A percentile compares a stretch with the other conserved stretches of the same genome.
Evolutionary conservation across 2,329 filamentous ascomycete species (phyloP).

Genomic region (Bisporella sp.): DNA sequence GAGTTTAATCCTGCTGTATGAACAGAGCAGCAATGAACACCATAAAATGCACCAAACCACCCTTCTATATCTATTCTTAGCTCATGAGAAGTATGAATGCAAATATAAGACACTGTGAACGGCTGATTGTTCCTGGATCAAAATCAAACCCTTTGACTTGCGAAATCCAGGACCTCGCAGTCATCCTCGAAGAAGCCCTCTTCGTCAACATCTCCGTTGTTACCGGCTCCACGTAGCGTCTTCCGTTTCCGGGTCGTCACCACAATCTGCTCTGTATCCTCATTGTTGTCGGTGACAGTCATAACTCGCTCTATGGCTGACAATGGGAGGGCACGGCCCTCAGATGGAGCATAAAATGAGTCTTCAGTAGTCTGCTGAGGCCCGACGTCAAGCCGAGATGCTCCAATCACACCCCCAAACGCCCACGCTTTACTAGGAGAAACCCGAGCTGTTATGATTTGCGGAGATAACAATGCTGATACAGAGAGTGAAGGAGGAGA

Average conservation of each 20-base stretch:
- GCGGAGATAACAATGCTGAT: slow-evolving; percentile 19
- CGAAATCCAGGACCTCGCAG: slow-evolving; percentile 86
- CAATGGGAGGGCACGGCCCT: slow-evolving; percentile 52
- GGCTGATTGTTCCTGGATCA: no score
- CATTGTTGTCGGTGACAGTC: slow-evolving; percentile 43
- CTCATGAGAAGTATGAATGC: no score
- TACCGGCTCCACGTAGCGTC: slow-evolving; percentile 39
- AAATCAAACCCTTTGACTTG: slow-evolving; percentile 46
- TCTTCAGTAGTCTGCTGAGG: slow-evolving; percentile 41
- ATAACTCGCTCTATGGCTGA: slow-evolving; percentile 59
- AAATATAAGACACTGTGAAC: no score
- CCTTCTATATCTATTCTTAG: neutral
- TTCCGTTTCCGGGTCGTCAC: slow-evolving; percentile 71
- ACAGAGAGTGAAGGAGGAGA: slow-evolving; percentile 16
- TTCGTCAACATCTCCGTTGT: slow-evolving; percentile 49
- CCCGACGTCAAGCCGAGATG: slow-evolving; percentile 46
- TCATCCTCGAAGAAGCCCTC: slow-evolving; percentile 88
- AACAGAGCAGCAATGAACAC: no score
- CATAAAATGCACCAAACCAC: neutral
- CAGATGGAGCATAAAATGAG: slow-evolving; percentile 38
- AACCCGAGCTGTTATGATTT: neutral
- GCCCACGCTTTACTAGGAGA: slow-evolving; percentile 41
- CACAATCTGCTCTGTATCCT: slow-evolving; percentile 64
- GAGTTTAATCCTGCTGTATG: no score
- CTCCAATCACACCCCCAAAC: slow-evolving; percentile 50